Base-by-base conservation (phyloP, 805 yeast species). In the Yarrowia sp. region DNA sequence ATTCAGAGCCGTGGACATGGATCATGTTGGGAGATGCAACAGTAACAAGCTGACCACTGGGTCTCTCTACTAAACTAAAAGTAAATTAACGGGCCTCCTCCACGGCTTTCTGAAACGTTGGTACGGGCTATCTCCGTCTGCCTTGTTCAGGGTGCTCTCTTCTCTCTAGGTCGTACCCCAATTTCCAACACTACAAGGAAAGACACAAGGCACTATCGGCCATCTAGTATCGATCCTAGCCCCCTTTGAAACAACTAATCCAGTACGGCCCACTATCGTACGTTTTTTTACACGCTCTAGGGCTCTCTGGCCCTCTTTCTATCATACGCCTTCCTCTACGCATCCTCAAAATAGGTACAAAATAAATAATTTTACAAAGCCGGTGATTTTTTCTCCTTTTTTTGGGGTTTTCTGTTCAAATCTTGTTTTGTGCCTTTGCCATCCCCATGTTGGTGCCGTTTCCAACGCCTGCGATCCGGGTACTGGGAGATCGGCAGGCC, bases 291-390 rank as follows among this genome's bases (percentile, higher is more conserved):
- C 30, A 43, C 32, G 16, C 49, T 26, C 19, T 11, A n/a, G n/a
- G 4, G 12, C 40, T 36, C 21, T 17, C 7, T 14, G 7, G 17
- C 36, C 8, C 36, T 14, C 36, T 33, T 33, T 16, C 36, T 33
- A 16, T 3, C 2, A 28, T 17, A 14, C 30, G 8, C 10, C 28
- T 12, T 17, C 43, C 10, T 41, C 16, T 16, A 24, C 28, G 7
- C 48, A 22, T 16, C 17, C 32, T 12, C 26, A 28, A 35, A 24
- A 12, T 35, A 36, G 41, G 59, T 51, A 51, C 59, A 51, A 51
- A 51, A 51, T 51, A 51, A 51, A 51, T 51, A 51, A 35, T 33
- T 35, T 51, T 51, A 51, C 59, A 51, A 51, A 51, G 59, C 43
- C 32, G 59, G 43, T 33, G 40, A 14, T 9, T 14, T 10, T 58